A percentile compares a stretch with the other conserved stretches of the same genome.
Conservation (phyloP, 176 grass and related monocot genomes). For the Phragmites australis region DNA sequence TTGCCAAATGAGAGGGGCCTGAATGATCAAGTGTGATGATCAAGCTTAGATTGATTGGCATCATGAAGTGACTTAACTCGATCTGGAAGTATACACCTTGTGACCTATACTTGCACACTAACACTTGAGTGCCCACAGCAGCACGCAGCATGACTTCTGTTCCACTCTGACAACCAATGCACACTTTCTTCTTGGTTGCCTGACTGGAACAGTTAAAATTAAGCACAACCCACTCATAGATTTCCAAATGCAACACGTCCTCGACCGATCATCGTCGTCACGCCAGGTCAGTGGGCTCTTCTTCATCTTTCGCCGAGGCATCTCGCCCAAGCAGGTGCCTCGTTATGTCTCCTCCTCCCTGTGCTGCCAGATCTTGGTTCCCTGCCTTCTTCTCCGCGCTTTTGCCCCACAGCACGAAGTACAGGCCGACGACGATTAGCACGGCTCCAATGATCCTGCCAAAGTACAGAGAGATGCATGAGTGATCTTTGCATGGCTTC, state of each 20-base stretch:
- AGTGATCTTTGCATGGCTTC: neutral
- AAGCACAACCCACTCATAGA: neutral
- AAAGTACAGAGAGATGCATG: neutral
- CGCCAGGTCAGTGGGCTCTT: slow-evolving; percentile 40
- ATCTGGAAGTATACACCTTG: neutral
- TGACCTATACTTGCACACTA: neutral
- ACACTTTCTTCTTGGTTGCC: slow-evolving; percentile 6
- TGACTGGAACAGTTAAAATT: neutral
- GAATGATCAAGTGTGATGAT: neutral
- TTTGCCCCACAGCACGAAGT: slow-evolving; percentile 93
- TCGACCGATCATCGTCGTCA: neutral
- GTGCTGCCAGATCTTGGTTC: slow-evolving; percentile 3
- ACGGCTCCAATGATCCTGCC: slow-evolving; percentile 72
- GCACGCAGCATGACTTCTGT: neutral
- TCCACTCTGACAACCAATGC: slow-evolving; percentile 24
- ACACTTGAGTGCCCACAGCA: neutral
- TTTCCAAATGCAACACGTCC: neutral
- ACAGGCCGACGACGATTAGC: slow-evolving; percentile 78
- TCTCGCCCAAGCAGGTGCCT: slow-evolving; percentile 59
- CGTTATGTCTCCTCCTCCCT: slow-evolving; percentile 39
- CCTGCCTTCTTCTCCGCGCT: slow-evolving; percentile 67
- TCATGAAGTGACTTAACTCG: neutral
- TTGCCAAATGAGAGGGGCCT: no score
- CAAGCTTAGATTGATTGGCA: neutral
- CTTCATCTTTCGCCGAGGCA: slow-evolving; percentile 40